Conservation (phyloP, 2,329 filamentous ascomycete species). For the Pseudonectria buxi region DNA sequence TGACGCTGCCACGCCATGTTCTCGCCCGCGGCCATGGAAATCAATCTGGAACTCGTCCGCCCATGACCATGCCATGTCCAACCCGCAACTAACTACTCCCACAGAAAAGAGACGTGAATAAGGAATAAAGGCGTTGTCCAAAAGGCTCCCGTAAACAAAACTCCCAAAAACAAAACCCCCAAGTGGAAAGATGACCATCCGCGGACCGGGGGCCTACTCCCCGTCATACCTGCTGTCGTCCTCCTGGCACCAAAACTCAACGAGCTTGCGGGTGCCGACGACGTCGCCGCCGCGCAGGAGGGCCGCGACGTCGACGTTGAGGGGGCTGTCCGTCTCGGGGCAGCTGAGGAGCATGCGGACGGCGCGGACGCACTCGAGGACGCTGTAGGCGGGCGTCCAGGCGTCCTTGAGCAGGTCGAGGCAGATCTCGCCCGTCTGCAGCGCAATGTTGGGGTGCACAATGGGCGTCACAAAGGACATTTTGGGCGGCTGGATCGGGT, state of each 20-base stretch:
- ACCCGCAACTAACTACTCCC: too few relatives aligned
- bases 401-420: constrained; percentile 73
- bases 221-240: constrained; percentile 31
- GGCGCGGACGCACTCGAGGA: constrained; percentile 66
- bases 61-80: too few relatives aligned
- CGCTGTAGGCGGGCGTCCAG: constrained; percentile 82
- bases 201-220: constrained; percentile 17
- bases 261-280: constrained; percentile 61
- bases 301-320: constrained; percentile 73
- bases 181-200: too few relatives aligned
- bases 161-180: too few relatives aligned
- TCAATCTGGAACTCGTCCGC: too few relatives aligned
- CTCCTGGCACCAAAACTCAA: constrained; percentile 59
- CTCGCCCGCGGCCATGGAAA: too few relatives aligned
- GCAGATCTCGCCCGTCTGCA: constrained; percentile 80
- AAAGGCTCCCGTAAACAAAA: too few relatives aligned
- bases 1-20: too few relatives aligned
- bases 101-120: too few relatives aligned
- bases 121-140: too few relatives aligned
- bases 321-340: constrained; percentile 66
- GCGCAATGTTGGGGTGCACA: constrained; percentile 72
- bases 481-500: constrained; percentile 71
- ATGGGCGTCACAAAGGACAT: constrained; percentile 79
- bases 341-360: constrained; percentile 59
- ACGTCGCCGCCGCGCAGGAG: constrained; percentile 62